Conservation (phyloP, 78 protist genomes). For the Acrasis kona region DNA sequence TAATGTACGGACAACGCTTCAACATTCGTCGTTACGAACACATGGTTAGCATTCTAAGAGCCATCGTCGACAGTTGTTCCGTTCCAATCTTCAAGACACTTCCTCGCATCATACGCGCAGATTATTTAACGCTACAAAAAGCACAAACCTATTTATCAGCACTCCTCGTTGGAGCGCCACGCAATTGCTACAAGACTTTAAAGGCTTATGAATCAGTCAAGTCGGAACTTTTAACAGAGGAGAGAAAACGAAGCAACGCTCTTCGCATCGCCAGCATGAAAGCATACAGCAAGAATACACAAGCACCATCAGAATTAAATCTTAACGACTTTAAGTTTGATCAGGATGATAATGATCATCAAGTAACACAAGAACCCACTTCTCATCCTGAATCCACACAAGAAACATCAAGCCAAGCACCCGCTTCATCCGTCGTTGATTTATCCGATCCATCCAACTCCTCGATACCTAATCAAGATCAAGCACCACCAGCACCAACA, state of each 20-base stretch:
- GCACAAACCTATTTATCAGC: background rate
- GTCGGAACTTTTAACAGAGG: background rate
- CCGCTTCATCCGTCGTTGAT: background rate
- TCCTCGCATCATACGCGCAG: background rate
- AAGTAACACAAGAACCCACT: background rate
- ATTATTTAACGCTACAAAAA: background rate
- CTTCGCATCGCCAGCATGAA: background rate
- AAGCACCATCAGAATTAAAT: background rate
- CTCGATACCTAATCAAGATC: too few relatives aligned
- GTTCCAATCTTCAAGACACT: too few relatives aligned
- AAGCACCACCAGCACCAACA: background rate
- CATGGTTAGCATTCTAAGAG: too few relatives aligned
- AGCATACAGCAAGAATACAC: background rate
- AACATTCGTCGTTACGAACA: too few relatives aligned
- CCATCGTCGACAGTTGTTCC: too few relatives aligned
- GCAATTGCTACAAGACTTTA: background rate
- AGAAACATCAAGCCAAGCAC: background rate
- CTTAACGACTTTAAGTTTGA: background rate
- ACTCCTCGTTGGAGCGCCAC: background rate
- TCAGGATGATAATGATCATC: background rate
- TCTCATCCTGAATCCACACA: background rate
- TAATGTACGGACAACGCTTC: too few relatives aligned
- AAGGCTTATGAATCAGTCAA: background rate
- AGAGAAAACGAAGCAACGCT: background rate
- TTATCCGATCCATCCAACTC: background rate